Evolutionary conservation across 1,284 basidiomycete genomes (phyloP), one percentile per base, ranked within the genome.

Genomic region (Moesziomyces sp.): DNA sequence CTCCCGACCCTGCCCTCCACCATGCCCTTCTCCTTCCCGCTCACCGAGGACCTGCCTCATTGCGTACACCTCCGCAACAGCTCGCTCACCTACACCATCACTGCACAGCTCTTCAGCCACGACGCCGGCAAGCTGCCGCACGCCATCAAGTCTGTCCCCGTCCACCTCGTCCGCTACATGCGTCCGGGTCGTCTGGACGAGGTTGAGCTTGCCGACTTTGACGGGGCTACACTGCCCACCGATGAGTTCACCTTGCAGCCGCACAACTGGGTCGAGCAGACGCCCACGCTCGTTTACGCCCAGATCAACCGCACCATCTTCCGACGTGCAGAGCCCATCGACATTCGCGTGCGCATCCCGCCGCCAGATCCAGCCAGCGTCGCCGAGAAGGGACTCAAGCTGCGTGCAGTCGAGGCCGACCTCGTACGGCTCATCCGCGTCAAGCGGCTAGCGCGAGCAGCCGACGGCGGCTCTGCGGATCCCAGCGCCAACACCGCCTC

Each of bases 1-100:
- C 28, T 58, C 2, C 51, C 67, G 0, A 48, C 64, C 3, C 44
- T 75, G 19, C 81, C 82, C 0, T 72, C 74, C 2, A 65, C 65
- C 18, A 63, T 84, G 66, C 71, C 80, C 4, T 84, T 84, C 55
- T 73, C 68, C 3, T 80, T 83, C n/a, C 59, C 59, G 3, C 69
- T 84, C 34, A 80, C 81, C 1, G 30, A 63, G 14, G 80, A 84
- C 26, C 62, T 83, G 26, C 82, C 81, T 18, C 82, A 84, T 51
- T 84, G 82, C 58, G 64, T 83, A 16, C 82, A 84, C 52, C 62
- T 78, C 2, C 66, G 65, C 19, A 26, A 62, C 21, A 76, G 79
- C 67, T 70, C 65, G 10, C 60, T 84, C 16, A 55, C 67, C 5
- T 84, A 84, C 48, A 47, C 43, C 24, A 54, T 84, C 51, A 58